phyloP scores from a whole-genome alignment of 768 basidiomycete genomes.

The Hemileccinum impolitum region DNA sequence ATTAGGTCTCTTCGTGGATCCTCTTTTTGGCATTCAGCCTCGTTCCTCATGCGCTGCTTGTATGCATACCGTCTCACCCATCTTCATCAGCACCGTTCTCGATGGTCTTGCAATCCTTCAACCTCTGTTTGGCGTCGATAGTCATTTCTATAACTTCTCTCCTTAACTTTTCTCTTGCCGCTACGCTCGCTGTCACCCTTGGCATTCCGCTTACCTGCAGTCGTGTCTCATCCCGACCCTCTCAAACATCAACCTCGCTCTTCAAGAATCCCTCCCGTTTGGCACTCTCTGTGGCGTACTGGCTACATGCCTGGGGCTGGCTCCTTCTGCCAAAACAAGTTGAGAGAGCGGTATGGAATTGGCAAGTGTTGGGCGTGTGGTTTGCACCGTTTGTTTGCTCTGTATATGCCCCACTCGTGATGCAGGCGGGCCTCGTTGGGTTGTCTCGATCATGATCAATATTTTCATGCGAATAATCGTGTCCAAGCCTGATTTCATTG shows the following conservation, averaged over 20 bases:
- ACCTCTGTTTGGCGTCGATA: constrained; percentile 81
- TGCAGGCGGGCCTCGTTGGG: constrained; percentile 66
- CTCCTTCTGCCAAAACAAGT: constrained; percentile 46
- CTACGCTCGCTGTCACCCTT: constrained; percentile 60
- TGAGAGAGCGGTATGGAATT: constrained; percentile 60
- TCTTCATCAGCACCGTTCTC: constrained; percentile 38
- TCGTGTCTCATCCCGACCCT: constrained; percentile 28
- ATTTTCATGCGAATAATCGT: background rate
- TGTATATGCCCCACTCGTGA: constrained; percentile 70
- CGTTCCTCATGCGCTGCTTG: constrained; percentile 34
- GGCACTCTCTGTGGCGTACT: constrained; percentile 36
- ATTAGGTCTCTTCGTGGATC: constrained; percentile 26
- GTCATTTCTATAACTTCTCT: constrained; percentile 83
- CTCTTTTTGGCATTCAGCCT: constrained; percentile 30
- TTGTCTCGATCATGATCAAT: constrained; percentile 20
- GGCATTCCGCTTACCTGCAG: constrained; percentile 60
- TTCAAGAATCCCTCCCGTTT: constrained; percentile 22
- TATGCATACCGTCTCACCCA: constrained; percentile 22
- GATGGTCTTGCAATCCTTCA: constrained; percentile 63
- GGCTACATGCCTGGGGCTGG: constrained; percentile 55
- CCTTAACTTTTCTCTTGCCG: constrained; percentile 90
- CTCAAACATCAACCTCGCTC: constrained; percentile 14
- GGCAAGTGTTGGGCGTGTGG: constrained; percentile 80
- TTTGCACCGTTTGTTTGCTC: constrained; percentile 78
- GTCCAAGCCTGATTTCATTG: background rate